Evolutionary conservation across 495 filamentous ascomycete species (phyloP).

Genomic region (Aspergillus sparsus): DNA sequence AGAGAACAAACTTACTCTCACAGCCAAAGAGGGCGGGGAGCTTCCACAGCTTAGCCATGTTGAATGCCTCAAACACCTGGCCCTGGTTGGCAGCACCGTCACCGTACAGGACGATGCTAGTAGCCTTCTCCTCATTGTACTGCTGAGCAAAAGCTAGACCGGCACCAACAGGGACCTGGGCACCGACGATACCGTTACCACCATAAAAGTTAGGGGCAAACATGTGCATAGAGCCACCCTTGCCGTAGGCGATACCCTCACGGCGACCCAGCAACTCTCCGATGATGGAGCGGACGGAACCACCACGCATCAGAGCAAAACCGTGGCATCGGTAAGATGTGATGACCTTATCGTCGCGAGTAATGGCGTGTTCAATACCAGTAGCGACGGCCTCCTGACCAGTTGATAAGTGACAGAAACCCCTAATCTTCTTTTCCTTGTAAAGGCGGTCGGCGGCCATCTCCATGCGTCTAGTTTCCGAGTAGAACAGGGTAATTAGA

Average conservation of each 20-base stretch:
- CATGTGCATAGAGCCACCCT: slow-evolving; percentile 99
- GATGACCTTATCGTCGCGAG: slow-evolving; percentile 88
- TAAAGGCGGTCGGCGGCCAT: slow-evolving; percentile 97
- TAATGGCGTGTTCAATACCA: slow-evolving; percentile 95
- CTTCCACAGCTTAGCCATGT: slow-evolving; percentile 99
- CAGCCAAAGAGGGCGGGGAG: slow-evolving; percentile 93
- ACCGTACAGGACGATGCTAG: slow-evolving; percentile 88
- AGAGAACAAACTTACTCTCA: slow-evolving; percentile 70
- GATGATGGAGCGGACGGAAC: slow-evolving; percentile 87
- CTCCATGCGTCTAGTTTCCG: slow-evolving; percentile 81
- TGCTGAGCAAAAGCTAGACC: slow-evolving; percentile 96
- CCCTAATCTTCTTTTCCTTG: slow-evolving; percentile 99
- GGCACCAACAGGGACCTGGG: slow-evolving; percentile 96
- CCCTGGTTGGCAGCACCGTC: slow-evolving; percentile 98
- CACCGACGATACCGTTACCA: slow-evolving; percentile 98
- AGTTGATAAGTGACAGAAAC: slow-evolving; percentile 98
- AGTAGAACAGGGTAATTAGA: slow-evolving; percentile 10
- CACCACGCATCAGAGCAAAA: slow-evolving; percentile 95
- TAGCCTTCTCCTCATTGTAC: slow-evolving; percentile 82
- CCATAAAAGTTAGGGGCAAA: slow-evolving; percentile 97
- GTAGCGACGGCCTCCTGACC: slow-evolving; percentile 97
- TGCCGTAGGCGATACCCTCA: slow-evolving; percentile 96
- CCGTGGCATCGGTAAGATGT: slow-evolving; percentile 99
- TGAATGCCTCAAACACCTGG: slow-evolving; percentile 99
- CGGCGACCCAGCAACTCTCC: slow-evolving; percentile 93